Percentiles rank a stretch among this genome's conserved stretches.
These are phyloP conservation scores for Suillus fuscotomentosus DNA, from an alignment of 768 basidiomycete genomes.

Conservation along the genomic window DNA sequence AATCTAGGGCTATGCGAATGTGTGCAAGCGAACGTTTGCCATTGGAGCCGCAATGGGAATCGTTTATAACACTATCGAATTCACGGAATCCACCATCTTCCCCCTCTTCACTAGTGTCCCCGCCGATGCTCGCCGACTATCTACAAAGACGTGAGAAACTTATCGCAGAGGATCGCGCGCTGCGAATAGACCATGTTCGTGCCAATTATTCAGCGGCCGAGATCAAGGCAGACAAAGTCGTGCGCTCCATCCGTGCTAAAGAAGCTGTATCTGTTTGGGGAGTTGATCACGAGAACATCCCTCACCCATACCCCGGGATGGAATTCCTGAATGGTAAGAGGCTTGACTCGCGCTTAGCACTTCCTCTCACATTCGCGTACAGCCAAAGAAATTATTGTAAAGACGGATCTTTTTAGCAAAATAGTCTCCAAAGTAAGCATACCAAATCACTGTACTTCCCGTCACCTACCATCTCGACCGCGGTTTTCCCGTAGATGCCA, in stretches of 20 bases:
- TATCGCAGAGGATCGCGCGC: conserved; percentile 43
- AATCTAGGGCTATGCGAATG: background rate
- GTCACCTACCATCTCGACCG: background rate
- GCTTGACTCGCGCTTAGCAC: background rate
- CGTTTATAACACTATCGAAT: background rate
- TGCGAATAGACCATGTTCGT: conserved; percentile 44
- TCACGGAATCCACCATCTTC: no score
- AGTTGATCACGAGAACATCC: conserved; percentile 46
- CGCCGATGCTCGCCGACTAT: conserved; percentile 9
- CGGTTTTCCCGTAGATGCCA: conserved; percentile 36
- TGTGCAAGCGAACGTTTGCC: background rate
- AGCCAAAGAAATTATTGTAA: conserved; percentile 34
- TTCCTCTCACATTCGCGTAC: conserved; percentile 2
- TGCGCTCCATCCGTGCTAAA: conserved; percentile 49
- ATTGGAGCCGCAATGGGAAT: background rate
- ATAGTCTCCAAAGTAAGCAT: conserved; percentile 34
- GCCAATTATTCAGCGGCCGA: conserved; percentile 39
- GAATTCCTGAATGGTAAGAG: conserved; percentile 63
- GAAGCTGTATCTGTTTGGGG: conserved; percentile 62
- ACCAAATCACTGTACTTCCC: background rate
- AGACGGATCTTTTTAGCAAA: conserved; percentile 36
- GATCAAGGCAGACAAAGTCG: conserved; percentile 50
- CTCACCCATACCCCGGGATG: conserved; percentile 72
- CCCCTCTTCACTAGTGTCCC: background rate
- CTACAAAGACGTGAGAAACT: conserved; percentile 21